Evolutionary conservation across 495 filamentous ascomycete genomes (phyloP), one percentile per base, ranked within the genome.

Genomic region (Bryoglossum gracile): DNA sequence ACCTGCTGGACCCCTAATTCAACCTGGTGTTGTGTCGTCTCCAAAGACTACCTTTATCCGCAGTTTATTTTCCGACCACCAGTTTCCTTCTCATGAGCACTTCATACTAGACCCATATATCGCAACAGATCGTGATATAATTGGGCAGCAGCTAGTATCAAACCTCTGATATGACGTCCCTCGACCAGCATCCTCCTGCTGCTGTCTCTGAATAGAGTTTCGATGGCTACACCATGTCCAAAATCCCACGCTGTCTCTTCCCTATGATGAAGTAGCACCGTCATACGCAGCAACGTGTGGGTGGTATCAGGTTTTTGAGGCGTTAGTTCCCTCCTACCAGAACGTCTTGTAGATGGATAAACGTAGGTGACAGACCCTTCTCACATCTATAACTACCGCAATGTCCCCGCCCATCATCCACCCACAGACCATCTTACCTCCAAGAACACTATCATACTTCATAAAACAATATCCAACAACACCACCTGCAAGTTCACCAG

Each of bases 151-250:
- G 14, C 11, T 22, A 13, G 43, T 34, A 46, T 19, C 26, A 34
- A 16, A 8, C 8, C n/a, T n/a, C 43, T 32, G 28, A 46, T 46
- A 34, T 46, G 43, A 46, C 43, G 43, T 46, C 43, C 28, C 22
- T 3, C 8, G 30, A 35, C 26, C 28, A 19, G 43, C 28, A 36
- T 34, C 17, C n/a, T n/a, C n/a, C n/a, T n/a, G n/a, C n/a, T n/a
- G n/a, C n/a, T n/a, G n/a, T n/a, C n/a, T n/a, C n/a, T n/a, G n/a
- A n/a, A n/a, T n/a, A n/a, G n/a, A n/a, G n/a, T n/a, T n/a, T n/a
- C n/a, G n/a, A n/a, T n/a, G n/a, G n/a, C n/a, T n/a, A n/a, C n/a
- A n/a, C n/a, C n/a, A n/a, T n/a, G n/a, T n/a, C n/a, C n/a, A n/a
- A n/a, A n/a, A n/a, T n/a, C n/a, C n/a, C n/a, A n/a, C n/a, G n/a